A percentile compares a stretch with the other conserved stretches of the same genome.
Evolutionary conservation across 106 monocot species (phyloP).

Genomic region (Allium cepa): DNA sequence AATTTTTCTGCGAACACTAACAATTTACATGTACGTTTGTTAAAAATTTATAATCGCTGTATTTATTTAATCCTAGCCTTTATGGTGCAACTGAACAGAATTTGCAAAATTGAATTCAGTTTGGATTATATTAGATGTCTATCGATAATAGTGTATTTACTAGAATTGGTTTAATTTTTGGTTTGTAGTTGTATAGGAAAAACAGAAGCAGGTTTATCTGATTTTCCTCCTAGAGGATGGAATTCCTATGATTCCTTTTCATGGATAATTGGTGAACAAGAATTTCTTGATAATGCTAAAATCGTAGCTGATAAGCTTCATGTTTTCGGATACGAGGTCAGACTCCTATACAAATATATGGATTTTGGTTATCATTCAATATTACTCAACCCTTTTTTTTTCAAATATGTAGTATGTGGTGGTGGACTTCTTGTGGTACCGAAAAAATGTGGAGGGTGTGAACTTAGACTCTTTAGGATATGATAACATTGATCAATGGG

Average conservation of each 20-base stretch:
- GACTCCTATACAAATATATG: not conserved
- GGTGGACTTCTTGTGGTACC: conserved; percentile 90
- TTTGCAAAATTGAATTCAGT: no score
- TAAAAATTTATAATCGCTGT: no score
- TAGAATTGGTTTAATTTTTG: not conserved
- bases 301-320: conserved; percentile 51
- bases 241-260: conserved; percentile 97
- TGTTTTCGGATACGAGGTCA: conserved; percentile 72
- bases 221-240: conserved; percentile 80
- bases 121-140: not conserved
- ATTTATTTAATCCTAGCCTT: not conserved
- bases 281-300: conserved; percentile 71
- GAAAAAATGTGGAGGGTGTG: conserved; percentile 49
- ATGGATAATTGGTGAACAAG: conserved; percentile 66
- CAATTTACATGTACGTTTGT: no score
- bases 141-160: not conserved
- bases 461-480: conserved; percentile 53
- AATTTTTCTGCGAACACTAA: no score
- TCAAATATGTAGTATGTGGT: conserved; percentile 57
- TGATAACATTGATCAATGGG: conserved; percentile 80
- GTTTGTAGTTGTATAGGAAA: not conserved
- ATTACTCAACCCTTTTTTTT: not conserved
- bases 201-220: conserved; percentile 10
- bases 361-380: no score
- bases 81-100: no score